Evolutionary conservation across 106 monocot genomes (phyloP).

Genomic region (Allium cepa): DNA sequence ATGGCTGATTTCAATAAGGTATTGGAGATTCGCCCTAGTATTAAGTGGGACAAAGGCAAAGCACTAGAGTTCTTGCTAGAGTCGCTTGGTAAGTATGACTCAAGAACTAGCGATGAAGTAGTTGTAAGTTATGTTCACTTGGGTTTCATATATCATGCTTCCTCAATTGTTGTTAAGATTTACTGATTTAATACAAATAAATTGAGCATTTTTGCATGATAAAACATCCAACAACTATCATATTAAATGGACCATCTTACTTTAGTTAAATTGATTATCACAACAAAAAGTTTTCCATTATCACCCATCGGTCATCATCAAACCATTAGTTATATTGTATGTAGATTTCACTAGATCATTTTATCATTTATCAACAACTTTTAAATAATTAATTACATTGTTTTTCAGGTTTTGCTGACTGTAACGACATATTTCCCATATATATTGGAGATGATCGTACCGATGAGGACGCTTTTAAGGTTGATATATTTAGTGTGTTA

Average conservation of each 20-base stretch:
- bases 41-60: slow-evolving; percentile 91
- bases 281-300: no score
- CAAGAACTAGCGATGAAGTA: neutral
- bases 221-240: no score
- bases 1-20: slow-evolving; percentile 31
- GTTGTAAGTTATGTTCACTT: no score
- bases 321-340: no score
- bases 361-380: neutral
- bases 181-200: no score
- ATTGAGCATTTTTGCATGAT: no score
- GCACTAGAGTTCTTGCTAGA: slow-evolving; percentile 69
- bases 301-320: no score
- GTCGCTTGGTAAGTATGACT: slow-evolving; percentile 41
- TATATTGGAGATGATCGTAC: slow-evolving; percentile 90
- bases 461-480: slow-evolving; percentile 93
- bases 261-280: no score
- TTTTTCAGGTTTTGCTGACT: slow-evolving; percentile 48
- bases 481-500: slow-evolving; percentile 4
- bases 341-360: no score
- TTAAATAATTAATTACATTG: neutral
- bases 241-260: no score
- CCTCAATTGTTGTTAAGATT: no score
- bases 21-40: slow-evolving; percentile 72
- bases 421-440: slow-evolving; percentile 52
- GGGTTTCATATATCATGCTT: no score